Percentiles rank a stretch among this genome's conserved stretches.
phyloP scores from a whole-genome alignment of 805 yeast species.

The Candida tibetensis region DNA sequence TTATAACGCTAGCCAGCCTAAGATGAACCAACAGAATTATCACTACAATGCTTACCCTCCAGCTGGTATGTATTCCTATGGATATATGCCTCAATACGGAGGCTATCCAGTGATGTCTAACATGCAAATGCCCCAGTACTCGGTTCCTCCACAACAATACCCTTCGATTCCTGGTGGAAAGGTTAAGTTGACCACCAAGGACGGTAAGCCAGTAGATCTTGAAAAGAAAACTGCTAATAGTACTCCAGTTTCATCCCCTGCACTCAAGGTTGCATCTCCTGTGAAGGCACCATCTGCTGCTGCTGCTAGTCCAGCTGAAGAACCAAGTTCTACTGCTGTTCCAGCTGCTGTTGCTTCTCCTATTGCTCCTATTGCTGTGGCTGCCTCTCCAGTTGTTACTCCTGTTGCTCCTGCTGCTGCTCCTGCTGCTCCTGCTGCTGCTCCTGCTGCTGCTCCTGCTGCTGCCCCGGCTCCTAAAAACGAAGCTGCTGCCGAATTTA shows the following conservation, averaged over 20 bases:
- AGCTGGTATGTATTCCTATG: slow-evolving; percentile 25
- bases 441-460: slow-evolving; percentile 8
- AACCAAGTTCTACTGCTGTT: slow-evolving; percentile 10
- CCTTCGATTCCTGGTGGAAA: slow-evolving; percentile 18
- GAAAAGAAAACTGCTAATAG: slow-evolving; percentile 28
- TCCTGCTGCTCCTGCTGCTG: slow-evolving; percentile 10
- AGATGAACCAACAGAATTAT: slow-evolving; percentile 20
- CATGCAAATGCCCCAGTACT: slow-evolving; percentile 9
- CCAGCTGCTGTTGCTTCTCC: slow-evolving; percentile 7
- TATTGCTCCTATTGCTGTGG: slow-evolving; percentile 3
- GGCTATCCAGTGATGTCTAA: slow-evolving; percentile 19
- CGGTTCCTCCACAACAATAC: slow-evolving; percentile 9
- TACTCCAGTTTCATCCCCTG: slow-evolving; percentile 33
- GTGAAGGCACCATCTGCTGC: slow-evolving; percentile 10
- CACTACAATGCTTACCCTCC: slow-evolving; percentile 22
- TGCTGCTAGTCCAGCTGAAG: slow-evolving; percentile 11
- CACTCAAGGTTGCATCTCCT: slow-evolving; percentile 13
- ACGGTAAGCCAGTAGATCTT: slow-evolving; percentile 41
- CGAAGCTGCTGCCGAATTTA: slow-evolving; percentile 36
- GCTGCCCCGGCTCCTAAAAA: slow-evolving; percentile 6
- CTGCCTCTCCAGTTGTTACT: slow-evolving; percentile 11
- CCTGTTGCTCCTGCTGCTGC: slow-evolving; percentile 3
- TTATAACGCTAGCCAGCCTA: slow-evolving; percentile 8
- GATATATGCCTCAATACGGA: slow-evolving; percentile 26
- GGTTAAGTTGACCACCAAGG: slow-evolving; percentile 41